Percentiles rank a stretch among this genome's conserved stretches.
Conservation (phyloP, 108 stramenopile species). For the Hondaea fermentalgiana region DNA sequence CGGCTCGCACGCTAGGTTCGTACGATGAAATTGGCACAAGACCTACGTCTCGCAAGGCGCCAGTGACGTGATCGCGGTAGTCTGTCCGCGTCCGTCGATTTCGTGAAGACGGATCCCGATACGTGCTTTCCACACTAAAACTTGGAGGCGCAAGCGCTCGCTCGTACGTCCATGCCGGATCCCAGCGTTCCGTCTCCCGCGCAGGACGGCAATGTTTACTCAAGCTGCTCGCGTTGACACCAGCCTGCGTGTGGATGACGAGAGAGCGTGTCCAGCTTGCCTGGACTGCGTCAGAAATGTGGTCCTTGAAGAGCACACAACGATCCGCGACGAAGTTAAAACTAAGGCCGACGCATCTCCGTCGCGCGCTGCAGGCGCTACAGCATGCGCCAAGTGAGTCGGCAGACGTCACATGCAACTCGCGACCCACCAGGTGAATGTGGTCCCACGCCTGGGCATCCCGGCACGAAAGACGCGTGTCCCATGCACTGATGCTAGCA, state of each 20-base stretch:
- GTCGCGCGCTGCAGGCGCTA: neutral
- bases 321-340: neutral
- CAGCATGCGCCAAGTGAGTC: neutral
- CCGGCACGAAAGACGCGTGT: neutral
- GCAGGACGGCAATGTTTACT: neutral
- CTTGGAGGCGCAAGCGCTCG: neutral
- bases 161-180: neutral
- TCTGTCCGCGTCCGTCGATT: neutral
- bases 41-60: neutral
- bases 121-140: neutral
- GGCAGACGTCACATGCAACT: neutral
- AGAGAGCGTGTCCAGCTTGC: neutral
- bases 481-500: neutral
- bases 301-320: neutral
- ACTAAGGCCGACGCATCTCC: neutral
- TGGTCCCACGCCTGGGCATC: neutral
- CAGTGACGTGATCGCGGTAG: neutral
- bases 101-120: neutral
- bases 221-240: neutral
- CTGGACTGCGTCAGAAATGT: neutral
- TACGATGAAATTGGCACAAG: neutral
- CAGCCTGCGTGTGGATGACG: neutral
- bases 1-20: neutral
- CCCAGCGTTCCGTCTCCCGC: neutral
- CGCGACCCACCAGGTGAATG: neutral